Conservation (phyloP, 306 rosid species). For the Corylus heterophylla region DNA sequence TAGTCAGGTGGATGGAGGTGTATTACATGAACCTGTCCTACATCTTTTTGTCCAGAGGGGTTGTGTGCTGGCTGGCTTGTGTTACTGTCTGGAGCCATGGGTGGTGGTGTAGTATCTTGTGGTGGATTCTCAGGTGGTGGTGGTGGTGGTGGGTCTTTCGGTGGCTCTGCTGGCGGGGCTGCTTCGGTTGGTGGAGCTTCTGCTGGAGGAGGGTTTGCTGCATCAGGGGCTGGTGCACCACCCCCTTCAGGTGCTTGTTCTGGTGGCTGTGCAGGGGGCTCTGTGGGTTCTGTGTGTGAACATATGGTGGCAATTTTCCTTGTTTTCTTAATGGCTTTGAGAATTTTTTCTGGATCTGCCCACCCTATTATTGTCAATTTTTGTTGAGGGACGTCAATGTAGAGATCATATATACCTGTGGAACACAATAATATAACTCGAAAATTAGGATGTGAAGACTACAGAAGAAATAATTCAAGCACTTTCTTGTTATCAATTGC, state of each 20-base stretch:
- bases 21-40: conserved; percentile 46
- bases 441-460: not conserved
- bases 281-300: conserved; percentile 46
- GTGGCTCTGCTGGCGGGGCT: conserved; percentile 25
- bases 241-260: conserved; percentile 34
- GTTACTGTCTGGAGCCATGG: conserved; percentile 30
- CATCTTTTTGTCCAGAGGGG: conserved; percentile 31
- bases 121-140: conserved; percentile 33
- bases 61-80: conserved; percentile 32
- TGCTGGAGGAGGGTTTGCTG: conserved; percentile 18
- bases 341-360: conserved; percentile 80
- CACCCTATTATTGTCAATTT: conserved; percentile 72
- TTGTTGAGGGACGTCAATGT: conserved; percentile 64
- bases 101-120: conserved; percentile 33
- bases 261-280: conserved; percentile 38
- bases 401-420: conserved; percentile 77
- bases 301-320: conserved; percentile 77
- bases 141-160: conserved; percentile 29
- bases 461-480: not conserved
- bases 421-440: conserved; percentile 6
- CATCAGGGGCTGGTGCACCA: conserved; percentile 29
- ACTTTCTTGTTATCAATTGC: not conserved
- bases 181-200: conserved; percentile 37
- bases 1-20: conserved; percentile 47
- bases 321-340: conserved; percentile 81